These are phyloP conservation scores for Halophytophthora batemanensis DNA, from an alignment of 352 stramenopile species.

Conservation along the genomic window DNA sequence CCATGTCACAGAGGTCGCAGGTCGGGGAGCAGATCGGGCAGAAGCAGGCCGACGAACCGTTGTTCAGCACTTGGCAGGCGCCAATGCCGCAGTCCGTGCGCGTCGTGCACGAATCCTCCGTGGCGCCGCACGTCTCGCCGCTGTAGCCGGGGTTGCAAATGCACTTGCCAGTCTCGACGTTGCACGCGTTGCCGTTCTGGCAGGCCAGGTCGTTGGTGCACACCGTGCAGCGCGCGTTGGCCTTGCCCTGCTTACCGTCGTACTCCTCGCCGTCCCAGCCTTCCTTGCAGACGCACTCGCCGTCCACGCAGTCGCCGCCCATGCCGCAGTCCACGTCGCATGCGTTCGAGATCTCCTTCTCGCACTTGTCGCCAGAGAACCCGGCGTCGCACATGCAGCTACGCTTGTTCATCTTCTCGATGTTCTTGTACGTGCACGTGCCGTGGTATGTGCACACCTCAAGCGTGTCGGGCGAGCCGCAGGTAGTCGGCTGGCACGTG, in stretches of 20 bases:
- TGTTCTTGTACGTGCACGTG: conserved; percentile 69
- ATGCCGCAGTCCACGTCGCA: conserved; percentile 59
- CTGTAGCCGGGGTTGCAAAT: conserved; percentile 42
- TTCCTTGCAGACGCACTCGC: conserved; percentile 45
- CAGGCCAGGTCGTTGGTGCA: conserved; percentile 55
- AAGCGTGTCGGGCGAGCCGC: conserved; percentile 37
- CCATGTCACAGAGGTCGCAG: conserved; percentile 37
- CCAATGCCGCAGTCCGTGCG: conserved; percentile 42
- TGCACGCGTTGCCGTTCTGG: conserved; percentile 50
- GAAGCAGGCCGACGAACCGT: conserved; percentile 44
- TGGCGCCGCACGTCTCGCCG: conserved; percentile 50
- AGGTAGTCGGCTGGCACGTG: conserved; percentile 35
- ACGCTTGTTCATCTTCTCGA: conserved; percentile 55
- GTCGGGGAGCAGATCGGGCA: conserved; percentile 37
- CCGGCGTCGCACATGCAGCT: conserved; percentile 51
- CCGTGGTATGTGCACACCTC: conserved; percentile 65
- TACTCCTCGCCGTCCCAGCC: conserved; percentile 41
- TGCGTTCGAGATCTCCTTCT: conserved; percentile 36
- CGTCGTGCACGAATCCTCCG: conserved; percentile 42
- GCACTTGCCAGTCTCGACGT: conserved; percentile 54
- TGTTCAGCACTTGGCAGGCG: conserved; percentile 38
- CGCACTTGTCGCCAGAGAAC: conserved; percentile 46
- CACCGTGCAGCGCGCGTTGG: conserved; percentile 44
- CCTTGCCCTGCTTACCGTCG: conserved; percentile 45
- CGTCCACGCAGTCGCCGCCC: conserved; percentile 46